Percentiles rank a stretch among this genome's conserved stretches.
Evolutionary conservation across 768 basidiomycete species (phyloP).

Genomic region (Epithele typhae): DNA sequence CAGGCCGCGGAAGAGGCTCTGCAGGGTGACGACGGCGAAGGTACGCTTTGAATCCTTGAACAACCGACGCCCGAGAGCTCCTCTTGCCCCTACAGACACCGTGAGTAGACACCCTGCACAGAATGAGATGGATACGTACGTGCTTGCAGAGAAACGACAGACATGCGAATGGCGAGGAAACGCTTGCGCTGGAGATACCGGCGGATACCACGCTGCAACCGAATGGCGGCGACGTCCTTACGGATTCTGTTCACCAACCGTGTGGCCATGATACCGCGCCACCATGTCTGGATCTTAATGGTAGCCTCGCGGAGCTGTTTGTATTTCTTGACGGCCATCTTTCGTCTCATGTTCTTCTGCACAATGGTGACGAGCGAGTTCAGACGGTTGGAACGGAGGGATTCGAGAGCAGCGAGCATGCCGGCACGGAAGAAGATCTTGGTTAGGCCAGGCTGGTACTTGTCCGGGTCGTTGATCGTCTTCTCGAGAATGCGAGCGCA

Average conservation of each 20-base stretch:
- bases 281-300: conserved; percentile 90
- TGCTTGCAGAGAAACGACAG: conserved; percentile 75
- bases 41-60: conserved; percentile 52
- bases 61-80: conserved; percentile 58
- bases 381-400: conserved; percentile 80
- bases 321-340: conserved; percentile 81
- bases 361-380: conserved; percentile 92
- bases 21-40: conserved; percentile 68
- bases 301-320: conserved; percentile 63
- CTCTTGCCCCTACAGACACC: conserved; percentile 58
- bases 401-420: conserved; percentile 95
- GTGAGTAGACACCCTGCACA: conserved; percentile 1
- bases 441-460: conserved; percentile 94
- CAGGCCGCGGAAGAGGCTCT: conserved; percentile 86
- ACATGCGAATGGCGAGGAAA: conserved; percentile 58
- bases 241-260: conserved; percentile 67
- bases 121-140: conserved; percentile 48
- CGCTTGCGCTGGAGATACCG: conserved; percentile 68
- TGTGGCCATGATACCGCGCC: conserved; percentile 82
- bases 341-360: conserved; percentile 94
- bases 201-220: conserved; percentile 71
- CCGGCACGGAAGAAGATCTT: conserved; percentile 99
- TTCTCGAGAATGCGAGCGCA: conserved; percentile 81
- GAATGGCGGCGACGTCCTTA: conserved; percentile 67
- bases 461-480: conserved; percentile 91